phyloP scores from a whole-genome alignment of 2,329 filamentous ascomycete species.

The Aureobasidium subglaciale region DNA sequence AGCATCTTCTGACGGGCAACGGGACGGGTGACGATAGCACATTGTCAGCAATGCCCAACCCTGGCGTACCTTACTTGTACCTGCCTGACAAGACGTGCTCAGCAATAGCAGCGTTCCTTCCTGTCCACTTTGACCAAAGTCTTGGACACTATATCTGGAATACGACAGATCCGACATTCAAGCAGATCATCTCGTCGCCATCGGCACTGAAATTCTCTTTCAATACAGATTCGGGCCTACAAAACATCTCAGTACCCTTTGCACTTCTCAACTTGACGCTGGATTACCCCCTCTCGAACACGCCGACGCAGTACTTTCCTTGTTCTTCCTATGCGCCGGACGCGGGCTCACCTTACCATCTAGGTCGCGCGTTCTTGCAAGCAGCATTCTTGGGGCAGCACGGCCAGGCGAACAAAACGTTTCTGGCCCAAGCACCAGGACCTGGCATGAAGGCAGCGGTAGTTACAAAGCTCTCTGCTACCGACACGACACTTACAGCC shows the following conservation, averaged over 20 bases:
- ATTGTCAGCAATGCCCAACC: constrained; percentile 1
- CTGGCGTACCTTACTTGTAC: constrained; percentile 6
- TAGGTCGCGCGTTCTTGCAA: constrained; percentile 6
- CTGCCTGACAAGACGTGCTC: neutral
- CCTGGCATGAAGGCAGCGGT: neutral
- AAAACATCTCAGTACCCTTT: neutral
- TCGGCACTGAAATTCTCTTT: neutral
- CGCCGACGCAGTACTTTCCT: constrained; percentile 6
- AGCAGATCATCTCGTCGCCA: neutral
- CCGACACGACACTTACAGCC: neutral
- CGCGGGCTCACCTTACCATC: neutral
- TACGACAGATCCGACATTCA: neutral
- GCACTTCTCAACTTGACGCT: constrained; percentile 7
- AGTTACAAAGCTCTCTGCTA: neutral
- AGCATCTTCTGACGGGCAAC: neutral
- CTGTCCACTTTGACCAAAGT: neutral
- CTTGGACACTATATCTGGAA: constrained; percentile 3
- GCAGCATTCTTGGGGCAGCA: constrained; percentile 1
- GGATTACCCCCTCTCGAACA: neutral
- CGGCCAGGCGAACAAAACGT: neutral
- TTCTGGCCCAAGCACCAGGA: constrained; percentile 6
- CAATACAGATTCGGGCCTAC: neutral
- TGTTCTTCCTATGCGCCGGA: neutral
- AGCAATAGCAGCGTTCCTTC: neutral
- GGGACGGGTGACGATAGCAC: neutral